Evolutionary conservation across 169 alveolate genomes (phyloP).

Genomic region (Plasmodium billcollinsi): DNA sequence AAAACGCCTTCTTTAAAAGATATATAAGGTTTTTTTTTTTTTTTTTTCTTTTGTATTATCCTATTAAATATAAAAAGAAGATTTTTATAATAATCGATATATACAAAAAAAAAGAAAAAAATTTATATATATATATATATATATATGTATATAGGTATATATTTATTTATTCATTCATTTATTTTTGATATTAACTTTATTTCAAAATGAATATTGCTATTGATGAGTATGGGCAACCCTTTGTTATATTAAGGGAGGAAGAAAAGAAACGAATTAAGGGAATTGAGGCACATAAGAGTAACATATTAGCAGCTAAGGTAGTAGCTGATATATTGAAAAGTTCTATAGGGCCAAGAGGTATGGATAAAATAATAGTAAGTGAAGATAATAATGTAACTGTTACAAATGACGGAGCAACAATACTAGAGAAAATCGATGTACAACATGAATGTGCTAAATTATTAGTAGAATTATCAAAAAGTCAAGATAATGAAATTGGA

Average conservation of each 20-base stretch:
- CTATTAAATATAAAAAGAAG: too few species aligned
- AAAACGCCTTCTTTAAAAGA: too few species aligned
- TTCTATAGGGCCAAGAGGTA: conserved; percentile 99
- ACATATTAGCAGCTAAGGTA: conserved; percentile 98
- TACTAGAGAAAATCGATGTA: conserved; percentile 96
- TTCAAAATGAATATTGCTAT: conserved; percentile 93
- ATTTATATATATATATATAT: conserved; percentile 1
- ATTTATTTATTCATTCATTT: too few species aligned
- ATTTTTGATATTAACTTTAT: too few species aligned
- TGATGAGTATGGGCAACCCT: conserved; percentile 99
- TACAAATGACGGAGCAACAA: conserved; percentile 98
- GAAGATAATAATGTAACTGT: conserved; percentile 99
- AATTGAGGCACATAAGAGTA: conserved; percentile 97
- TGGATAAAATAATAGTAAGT: conserved; percentile 99
- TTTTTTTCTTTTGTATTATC: too few species aligned
- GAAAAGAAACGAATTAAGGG: conserved; percentile 97
- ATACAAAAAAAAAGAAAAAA: too few species aligned
- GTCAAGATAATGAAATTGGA: conserved; percentile 99
- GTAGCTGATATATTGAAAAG: conserved; percentile 96
- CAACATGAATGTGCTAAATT: conserved; percentile 98
- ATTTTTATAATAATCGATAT: too few species aligned
- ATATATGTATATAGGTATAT: background rate
- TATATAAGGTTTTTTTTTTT: too few species aligned
- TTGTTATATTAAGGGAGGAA: conserved; percentile 97
- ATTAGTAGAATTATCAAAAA: conserved; percentile 97